These are phyloP conservation scores for Panicum virgatum DNA, from an alignment of 202 grass and related monocot genomes.

Conservation along the genomic window DNA sequence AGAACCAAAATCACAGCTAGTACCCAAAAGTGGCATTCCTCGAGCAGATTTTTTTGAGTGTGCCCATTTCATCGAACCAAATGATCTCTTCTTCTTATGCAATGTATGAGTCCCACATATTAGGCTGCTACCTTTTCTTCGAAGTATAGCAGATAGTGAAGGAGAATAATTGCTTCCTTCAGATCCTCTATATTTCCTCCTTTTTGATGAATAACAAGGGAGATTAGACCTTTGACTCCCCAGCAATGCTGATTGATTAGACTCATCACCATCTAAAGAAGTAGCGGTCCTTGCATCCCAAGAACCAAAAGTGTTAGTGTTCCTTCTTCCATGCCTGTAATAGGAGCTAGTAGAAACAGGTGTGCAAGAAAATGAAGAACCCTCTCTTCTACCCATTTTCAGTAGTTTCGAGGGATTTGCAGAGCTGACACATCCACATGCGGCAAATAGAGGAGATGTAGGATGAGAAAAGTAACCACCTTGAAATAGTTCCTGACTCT, in stretches of 20 bases:
- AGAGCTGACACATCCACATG: slow-evolving; percentile 70
- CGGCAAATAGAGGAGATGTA: slow-evolving; percentile 63
- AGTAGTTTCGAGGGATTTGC: slow-evolving; percentile 73
- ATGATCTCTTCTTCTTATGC: slow-evolving; percentile 64
- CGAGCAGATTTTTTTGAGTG: slow-evolving; percentile 52
- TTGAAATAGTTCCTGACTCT: slow-evolving; percentile 35
- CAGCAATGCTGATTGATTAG: slow-evolving; percentile 53
- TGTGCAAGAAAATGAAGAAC: slow-evolving; percentile 77
- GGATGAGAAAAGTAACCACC: slow-evolving; percentile 35
- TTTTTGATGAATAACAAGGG: slow-evolving; percentile 60
- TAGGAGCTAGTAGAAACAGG: slow-evolving; percentile 81
- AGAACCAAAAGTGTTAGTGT: slow-evolving; percentile 45
- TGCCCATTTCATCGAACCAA: slow-evolving; percentile 46
- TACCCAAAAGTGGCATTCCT: slow-evolving; percentile 55
- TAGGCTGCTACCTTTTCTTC: slow-evolving; percentile 75
- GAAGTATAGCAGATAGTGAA: slow-evolving; percentile 73
- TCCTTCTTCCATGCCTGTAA: slow-evolving; percentile 50
- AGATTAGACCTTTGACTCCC: slow-evolving; percentile 57
- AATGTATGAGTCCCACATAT: slow-evolving; percentile 66
- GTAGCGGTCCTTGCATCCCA: slow-evolving; percentile 55
- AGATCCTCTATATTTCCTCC: slow-evolving; percentile 42
- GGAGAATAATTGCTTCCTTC: slow-evolving; percentile 60
- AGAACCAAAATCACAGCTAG: slow-evolving; percentile 59
- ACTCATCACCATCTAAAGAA: slow-evolving; percentile 77
- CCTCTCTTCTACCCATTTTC: slow-evolving; percentile 57